Percentiles rank a stretch among this genome's conserved stretches.
These are phyloP conservation scores for Hortaea werneckii DNA, from an alignment of 2,329 filamentous ascomycete genomes.

Conservation along the genomic window DNA sequence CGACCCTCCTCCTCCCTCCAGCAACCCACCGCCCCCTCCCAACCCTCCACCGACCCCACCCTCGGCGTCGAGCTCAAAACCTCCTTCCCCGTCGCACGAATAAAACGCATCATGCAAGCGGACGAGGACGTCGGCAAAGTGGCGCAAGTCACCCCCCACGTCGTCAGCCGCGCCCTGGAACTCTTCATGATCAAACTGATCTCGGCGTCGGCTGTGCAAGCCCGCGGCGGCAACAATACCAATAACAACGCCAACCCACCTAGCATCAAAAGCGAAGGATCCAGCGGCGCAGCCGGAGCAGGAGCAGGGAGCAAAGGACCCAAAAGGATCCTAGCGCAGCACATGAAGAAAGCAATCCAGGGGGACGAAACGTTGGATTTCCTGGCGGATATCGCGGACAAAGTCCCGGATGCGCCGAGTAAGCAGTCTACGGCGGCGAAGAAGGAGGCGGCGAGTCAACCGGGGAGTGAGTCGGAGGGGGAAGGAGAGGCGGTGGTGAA, in stretches of 20 bases:
- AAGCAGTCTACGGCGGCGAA: constrained; percentile 25
- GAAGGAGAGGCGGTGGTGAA: constrained; percentile 10
- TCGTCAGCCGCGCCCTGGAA: constrained; percentile 78
- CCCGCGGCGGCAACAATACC: constrained; percentile 37
- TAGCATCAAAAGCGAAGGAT: constrained; percentile 29
- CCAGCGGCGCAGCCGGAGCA: constrained; percentile 4
- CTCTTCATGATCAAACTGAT: constrained; percentile 96
- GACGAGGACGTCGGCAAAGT: constrained; percentile 98
- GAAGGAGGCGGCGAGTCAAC: constrained; percentile 15
- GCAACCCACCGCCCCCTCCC: not conserved
- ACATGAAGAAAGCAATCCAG: constrained; percentile 84
- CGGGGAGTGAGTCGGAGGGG: constrained; percentile 17
- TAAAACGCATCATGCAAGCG: constrained; percentile 99
- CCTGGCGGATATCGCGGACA: constrained; percentile 76
- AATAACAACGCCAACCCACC: no score
- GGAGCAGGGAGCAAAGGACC: constrained; percentile 35
- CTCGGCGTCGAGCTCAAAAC: constrained; percentile 67
- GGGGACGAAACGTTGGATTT: constrained; percentile 93
- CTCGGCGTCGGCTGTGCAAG: constrained; percentile 75
- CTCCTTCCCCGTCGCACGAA: constrained; percentile 92
- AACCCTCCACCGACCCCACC: constrained; percentile 19
- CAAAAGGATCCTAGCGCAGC: constrained; percentile 79
- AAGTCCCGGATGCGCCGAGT: constrained; percentile 58
- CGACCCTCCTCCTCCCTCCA: not conserved
- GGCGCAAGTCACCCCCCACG: constrained; percentile 91